These are phyloP conservation scores for Chaetomium fimeti DNA, from an alignment of 495 filamentous ascomycete species.

Conservation along the genomic window DNA sequence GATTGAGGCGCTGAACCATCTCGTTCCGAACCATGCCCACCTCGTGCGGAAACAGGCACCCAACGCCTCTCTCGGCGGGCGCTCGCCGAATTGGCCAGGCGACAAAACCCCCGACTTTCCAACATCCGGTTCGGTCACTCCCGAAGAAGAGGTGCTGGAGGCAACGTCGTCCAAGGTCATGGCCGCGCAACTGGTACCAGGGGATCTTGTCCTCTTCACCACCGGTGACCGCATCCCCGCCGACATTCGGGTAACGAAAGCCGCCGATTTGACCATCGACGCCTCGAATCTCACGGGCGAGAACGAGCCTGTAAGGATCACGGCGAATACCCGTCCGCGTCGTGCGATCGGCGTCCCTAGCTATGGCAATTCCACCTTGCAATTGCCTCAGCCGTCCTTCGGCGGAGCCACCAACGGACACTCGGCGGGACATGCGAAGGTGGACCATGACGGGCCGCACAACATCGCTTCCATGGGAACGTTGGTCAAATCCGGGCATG, in stretches of 20 bases:
- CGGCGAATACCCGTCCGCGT: constrained; percentile 65
- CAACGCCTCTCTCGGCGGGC: constrained; percentile 31
- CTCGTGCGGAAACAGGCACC: constrained; percentile 64
- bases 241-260: constrained; percentile 89
- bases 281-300: constrained; percentile 97
- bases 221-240: constrained; percentile 96
- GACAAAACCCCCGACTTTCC: constrained; percentile 32
- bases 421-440: constrained; percentile 30
- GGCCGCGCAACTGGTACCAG: constrained; percentile 82
- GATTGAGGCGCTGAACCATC: constrained; percentile 86
- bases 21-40: constrained; percentile 93
- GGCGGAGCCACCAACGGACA: constrained; percentile 23
- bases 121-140: constrained; percentile 38
- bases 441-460: constrained; percentile 36
- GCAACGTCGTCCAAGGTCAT: constrained; percentile 77
- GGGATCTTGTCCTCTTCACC: constrained; percentile 88
- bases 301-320: constrained; percentile 85
- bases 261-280: constrained; percentile 85
- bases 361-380: constrained; percentile 27
- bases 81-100: constrained; percentile 47
- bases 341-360: constrained; percentile 36
- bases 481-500: constrained; percentile 91
- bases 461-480: constrained; percentile 99
- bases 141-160: constrained; percentile 58
- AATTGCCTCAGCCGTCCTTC: constrained; percentile 42